Base-by-base conservation (phyloP, 2,329 filamentous ascomycete species). In the Arthrobotrys megalospora region DNA sequence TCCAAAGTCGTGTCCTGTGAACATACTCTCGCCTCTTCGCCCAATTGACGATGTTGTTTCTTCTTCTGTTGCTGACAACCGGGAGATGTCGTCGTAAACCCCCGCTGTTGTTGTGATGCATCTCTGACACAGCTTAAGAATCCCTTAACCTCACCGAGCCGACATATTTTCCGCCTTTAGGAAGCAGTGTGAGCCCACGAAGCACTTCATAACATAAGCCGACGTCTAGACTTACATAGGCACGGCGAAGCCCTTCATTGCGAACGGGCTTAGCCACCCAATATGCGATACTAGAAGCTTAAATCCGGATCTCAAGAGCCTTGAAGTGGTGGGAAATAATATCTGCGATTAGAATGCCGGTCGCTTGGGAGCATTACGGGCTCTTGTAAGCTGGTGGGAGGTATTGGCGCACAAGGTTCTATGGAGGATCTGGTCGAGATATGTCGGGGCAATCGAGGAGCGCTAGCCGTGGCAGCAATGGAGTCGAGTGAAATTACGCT, bases 1-100 rank as follows among this genome's bases (percentile, higher is more conserved):
- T 36, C 14, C 36, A 48, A 19, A 41, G 8, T 34, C 21, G 24
- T 28, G 41, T 63, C 38, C 53, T 32, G 19, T 32, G 21, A 19
- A 60, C 66, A n/a, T 77, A 77, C 73, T 68, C 73, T 71, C 32
- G 73, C 73, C 52, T 77, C 73, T 28, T 77, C 73, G 6, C 48
- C 43, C 16, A 63, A 14, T 52, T 77, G 60, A 34, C 73, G 73
- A 47, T 71, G 73, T 14, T 63, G 63, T 16, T 70, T 76, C 36
- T 60, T 48, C 11, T 63, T 47, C n/a, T 75, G 62, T 19, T 75
- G 70, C 28, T 69, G 53, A 12, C 14, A 43, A 10, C 19, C 52
- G 14, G 47, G 19, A 19, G 66, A 66, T 24, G 12, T 65, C 21
- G 65, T 58, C 28, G 53, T 28, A 52, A 70, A 70, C 48, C 66